Evolutionary conservation across 169 alveolate genomes (phyloP).

Genomic region (Plasmodium chabaudi): DNA sequence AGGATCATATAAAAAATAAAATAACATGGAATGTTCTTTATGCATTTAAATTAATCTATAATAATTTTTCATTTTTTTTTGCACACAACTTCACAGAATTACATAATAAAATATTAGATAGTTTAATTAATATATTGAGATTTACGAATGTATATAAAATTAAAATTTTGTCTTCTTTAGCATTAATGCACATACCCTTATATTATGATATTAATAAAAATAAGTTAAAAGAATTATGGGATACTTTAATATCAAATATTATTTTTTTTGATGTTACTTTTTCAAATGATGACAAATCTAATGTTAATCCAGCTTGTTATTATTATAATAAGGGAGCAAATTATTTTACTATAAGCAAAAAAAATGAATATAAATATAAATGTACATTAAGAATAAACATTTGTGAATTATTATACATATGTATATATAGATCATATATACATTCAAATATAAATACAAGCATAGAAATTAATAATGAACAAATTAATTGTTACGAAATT

Average conservation of each 20-base stretch:
- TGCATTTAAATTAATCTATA: conserved; percentile 69
- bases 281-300: conserved; percentile 11
- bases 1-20: conserved; percentile 70
- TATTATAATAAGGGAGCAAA: conserved; percentile 22
- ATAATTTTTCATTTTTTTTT: conserved; percentile 69
- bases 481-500: conserved; percentile 64
- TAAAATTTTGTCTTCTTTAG: conserved; percentile 72
- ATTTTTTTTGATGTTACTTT: conserved; percentile 24
- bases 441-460: conserved; percentile 57
- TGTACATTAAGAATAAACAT: conserved; percentile 57
- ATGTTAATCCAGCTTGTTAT: not conserved
- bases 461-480: conserved; percentile 27
- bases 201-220: conserved; percentile 45
- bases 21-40: conserved; percentile 75
- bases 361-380: conserved; percentile 74
- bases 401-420: conserved; percentile 59
- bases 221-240: conserved; percentile 62
- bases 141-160: conserved; percentile 76
- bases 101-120: conserved; percentile 48
- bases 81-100: conserved; percentile 42
- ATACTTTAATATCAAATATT: conserved; percentile 31
- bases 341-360: conserved; percentile 60
- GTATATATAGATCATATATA: conserved; percentile 65
- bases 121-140: conserved; percentile 52
- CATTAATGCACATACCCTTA: conserved; percentile 70